Percentiles rank a stretch among this genome's conserved stretches.
Conservation (phyloP, 2,329 filamentous ascomycete species). For the Ilyonectria robusta region DNA sequence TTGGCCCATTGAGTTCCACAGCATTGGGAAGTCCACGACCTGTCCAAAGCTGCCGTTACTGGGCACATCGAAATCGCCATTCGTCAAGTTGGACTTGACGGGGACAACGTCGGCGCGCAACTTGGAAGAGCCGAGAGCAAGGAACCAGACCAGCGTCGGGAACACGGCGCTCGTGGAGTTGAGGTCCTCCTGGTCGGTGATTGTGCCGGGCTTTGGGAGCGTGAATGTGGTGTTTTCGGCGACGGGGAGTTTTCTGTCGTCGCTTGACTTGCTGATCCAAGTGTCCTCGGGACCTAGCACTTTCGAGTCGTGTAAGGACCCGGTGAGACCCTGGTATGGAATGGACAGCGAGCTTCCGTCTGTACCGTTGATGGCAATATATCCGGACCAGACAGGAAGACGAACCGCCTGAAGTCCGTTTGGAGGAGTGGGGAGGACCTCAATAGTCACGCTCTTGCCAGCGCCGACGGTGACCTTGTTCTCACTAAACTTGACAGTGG, state of each 20-base stretch:
- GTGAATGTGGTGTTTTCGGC: constrained; percentile 56
- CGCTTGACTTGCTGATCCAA: constrained; percentile 53
- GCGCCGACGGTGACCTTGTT: constrained; percentile 60
- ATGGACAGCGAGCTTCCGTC: constrained; percentile 56
- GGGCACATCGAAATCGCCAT: constrained; percentile 49
- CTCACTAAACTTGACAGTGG: constrained; percentile 59
- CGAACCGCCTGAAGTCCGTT: constrained; percentile 51
- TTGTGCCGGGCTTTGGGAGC: constrained; percentile 58
- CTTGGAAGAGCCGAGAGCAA: constrained; percentile 62
- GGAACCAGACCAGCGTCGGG: constrained; percentile 57
- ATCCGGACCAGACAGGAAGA: constrained; percentile 60
- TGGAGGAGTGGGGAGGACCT: constrained; percentile 62
- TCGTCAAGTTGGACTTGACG: constrained; percentile 39
- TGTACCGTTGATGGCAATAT: constrained; percentile 57
- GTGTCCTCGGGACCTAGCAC: constrained; percentile 44
- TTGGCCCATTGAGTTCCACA: constrained; percentile 49
- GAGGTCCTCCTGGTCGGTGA: background rate
- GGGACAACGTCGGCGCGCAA: constrained; percentile 63
- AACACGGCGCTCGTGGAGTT: constrained; percentile 49
- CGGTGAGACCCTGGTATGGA: constrained; percentile 58
- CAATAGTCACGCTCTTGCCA: constrained; percentile 60
- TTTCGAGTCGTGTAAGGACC: constrained; percentile 50
- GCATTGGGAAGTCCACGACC: constrained; percentile 58
- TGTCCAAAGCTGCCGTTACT: constrained; percentile 59
- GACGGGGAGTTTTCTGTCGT: constrained; percentile 47